Conservation (phyloP, 2,329 filamentous ascomycete species). For the Fusarium palustre region DNA sequence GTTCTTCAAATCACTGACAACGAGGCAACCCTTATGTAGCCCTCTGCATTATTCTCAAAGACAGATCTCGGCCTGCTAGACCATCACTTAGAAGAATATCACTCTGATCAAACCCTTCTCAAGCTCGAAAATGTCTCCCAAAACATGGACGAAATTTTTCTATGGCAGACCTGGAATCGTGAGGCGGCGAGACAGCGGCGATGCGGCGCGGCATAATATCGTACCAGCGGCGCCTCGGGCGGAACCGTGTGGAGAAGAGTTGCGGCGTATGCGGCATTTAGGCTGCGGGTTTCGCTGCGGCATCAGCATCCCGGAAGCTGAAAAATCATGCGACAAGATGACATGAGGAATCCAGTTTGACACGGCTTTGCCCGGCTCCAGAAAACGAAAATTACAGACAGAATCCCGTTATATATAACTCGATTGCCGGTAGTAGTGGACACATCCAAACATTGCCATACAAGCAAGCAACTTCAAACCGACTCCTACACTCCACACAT, state of each 20-base stretch:
- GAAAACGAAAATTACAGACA: conserved; percentile 1
- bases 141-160: background rate
- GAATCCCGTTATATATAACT: conserved; percentile 22
- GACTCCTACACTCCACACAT: conserved; percentile 4
- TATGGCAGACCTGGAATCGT: background rate
- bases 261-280: conserved; percentile 12
- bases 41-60: background rate
- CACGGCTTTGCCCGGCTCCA: conserved; percentile 21
- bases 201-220: conserved; percentile 15
- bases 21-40: background rate
- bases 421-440: conserved; percentile 15
- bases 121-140: background rate
- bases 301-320: conserved; percentile 9
- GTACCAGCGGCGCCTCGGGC: conserved; percentile 17
- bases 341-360: conserved; percentile 17
- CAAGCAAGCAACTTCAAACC: background rate
- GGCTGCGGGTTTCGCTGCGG: conserved; percentile 6
- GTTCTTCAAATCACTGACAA: background rate
- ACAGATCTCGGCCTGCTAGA: background rate
- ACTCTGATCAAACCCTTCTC: background rate
- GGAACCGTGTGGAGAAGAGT: background rate
- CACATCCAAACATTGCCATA: conserved; percentile 5
- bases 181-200: background rate
- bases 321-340: conserved; percentile 31
- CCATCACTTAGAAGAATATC: rapidly evolving